These are phyloP conservation scores for Marasmius fiardii DNA, from an alignment of 1,284 basidiomycete species.

Conservation along the genomic window DNA sequence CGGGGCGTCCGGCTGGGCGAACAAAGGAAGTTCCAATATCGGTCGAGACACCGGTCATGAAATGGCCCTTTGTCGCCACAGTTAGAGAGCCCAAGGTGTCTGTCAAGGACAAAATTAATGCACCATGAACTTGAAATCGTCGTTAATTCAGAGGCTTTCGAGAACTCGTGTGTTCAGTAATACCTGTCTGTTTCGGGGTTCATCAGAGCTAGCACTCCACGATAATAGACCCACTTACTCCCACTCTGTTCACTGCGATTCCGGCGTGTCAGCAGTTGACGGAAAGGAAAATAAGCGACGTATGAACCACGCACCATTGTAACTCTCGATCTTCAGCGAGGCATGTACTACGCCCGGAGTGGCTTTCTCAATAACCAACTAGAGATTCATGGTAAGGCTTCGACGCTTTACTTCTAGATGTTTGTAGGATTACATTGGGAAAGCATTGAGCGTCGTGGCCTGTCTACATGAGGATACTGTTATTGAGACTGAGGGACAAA, in stretches of 20 bases:
- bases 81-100: conserved; percentile 86
- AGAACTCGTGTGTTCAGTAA: background rate
- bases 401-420: background rate
- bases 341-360: conserved; percentile 63
- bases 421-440: conserved; percentile 53
- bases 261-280: background rate
- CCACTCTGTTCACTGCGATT: conserved; percentile 64
- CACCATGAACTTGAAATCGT: conserved; percentile 69
- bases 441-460: conserved; percentile 79
- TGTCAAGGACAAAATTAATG: conserved; percentile 79
- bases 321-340: conserved; percentile 67
- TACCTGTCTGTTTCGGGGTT: conserved; percentile 13
- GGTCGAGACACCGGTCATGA: conserved; percentile 85
- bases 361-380: conserved; percentile 65
- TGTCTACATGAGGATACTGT: conserved; percentile 23
- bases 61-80: conserved; percentile 76
- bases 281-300: background rate
- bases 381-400: conserved; percentile 4
- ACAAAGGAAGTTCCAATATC: conserved; percentile 86
- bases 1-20: conserved; percentile 62
- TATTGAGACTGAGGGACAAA: background rate
- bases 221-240: conserved; percentile 40
- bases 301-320: conserved; percentile 52
- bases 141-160: conserved; percentile 3
- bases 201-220: conserved; percentile 13